phyloP scores from a whole-genome alignment of 495 filamentous ascomycete genomes.

The Tuber magnatum region DNA sequence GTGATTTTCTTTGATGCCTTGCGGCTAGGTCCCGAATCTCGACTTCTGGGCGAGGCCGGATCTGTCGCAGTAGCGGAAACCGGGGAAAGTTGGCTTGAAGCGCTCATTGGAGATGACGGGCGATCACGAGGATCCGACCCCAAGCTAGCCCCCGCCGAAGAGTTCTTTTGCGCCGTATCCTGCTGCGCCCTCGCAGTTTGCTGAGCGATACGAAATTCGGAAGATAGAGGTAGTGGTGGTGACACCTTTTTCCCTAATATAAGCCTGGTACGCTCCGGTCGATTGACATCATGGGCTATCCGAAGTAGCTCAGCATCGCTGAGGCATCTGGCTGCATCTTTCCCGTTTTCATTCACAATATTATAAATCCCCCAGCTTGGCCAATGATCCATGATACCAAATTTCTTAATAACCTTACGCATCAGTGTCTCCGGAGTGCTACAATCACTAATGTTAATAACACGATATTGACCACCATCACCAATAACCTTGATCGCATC shows the following conservation, averaged over 20 bases:
- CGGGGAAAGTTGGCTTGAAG: conserved; percentile 28
- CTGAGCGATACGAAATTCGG: conserved; percentile 34
- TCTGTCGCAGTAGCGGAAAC: conserved; percentile 19
- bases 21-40: conserved; percentile 23
- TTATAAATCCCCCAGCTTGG: conserved; percentile 78
- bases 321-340: conserved; percentile 69
- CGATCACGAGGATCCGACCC: conserved; percentile 29
- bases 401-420: conserved; percentile 73
- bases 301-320: conserved; percentile 78
- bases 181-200: conserved; percentile 41
- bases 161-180: conserved; percentile 25
- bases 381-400: conserved; percentile 60
- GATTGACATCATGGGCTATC: conserved; percentile 64
- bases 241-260: conserved; percentile 57
- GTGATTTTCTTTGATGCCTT: conserved; percentile 40
- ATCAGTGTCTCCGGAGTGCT: conserved; percentile 87
- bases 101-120: conserved; percentile 19
- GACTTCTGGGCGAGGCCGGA: conserved; percentile 28
- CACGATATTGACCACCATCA: conserved; percentile 79
- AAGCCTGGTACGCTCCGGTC: conserved; percentile 77
- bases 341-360: conserved; percentile 69
- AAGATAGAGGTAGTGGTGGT: conserved; percentile 34
- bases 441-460: conserved; percentile 81
- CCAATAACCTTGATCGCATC: conserved; percentile 62
- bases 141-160: conserved; percentile 25